Conservation (phyloP, 1,139 yeast species). For the Citeromyces hawaiiensis region DNA sequence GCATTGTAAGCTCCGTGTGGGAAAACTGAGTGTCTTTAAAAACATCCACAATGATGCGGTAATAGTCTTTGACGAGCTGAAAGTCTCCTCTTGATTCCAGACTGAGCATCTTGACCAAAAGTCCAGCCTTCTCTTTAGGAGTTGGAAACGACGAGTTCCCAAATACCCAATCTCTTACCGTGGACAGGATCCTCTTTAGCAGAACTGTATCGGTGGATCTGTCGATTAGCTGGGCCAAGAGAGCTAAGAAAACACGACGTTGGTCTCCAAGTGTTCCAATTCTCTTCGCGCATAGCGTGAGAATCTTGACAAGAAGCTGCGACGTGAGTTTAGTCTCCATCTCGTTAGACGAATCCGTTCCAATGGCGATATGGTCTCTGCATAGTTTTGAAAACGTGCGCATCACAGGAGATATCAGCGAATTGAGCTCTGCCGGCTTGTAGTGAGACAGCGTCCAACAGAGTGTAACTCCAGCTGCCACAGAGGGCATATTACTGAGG, state of each 20-base stretch:
- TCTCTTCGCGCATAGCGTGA: slow-evolving; percentile 68
- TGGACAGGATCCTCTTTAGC: slow-evolving; percentile 59
- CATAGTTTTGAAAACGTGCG: slow-evolving; percentile 80
- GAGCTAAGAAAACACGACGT: slow-evolving; percentile 72
- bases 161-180: slow-evolving; percentile 86
- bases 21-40: slow-evolving; percentile 73
- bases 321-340: slow-evolving; percentile 73
- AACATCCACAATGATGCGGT: slow-evolving; percentile 76
- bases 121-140: slow-evolving; percentile 91
- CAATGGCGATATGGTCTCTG: slow-evolving; percentile 71
- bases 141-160: slow-evolving; percentile 81
- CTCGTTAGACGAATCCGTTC: slow-evolving; percentile 23
- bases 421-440: slow-evolving; percentile 62
- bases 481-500: slow-evolving; percentile 65
- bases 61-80: slow-evolving; percentile 67
- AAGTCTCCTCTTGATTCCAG: slow-evolving; percentile 83
- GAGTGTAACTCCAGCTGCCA: slow-evolving; percentile 82
- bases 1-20: slow-evolving; percentile 80
- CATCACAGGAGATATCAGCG: slow-evolving; percentile 65
- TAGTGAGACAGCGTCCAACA: slow-evolving; percentile 73
- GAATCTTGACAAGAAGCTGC: slow-evolving; percentile 57
- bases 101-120: slow-evolving; percentile 85
- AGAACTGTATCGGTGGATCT: slow-evolving; percentile 71
- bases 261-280: slow-evolving; percentile 86
- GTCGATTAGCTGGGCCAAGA: slow-evolving; percentile 83